Percentiles rank a stretch among this genome's conserved stretches.
phyloP scores from a whole-genome alignment of 1,284 basidiomycete species.

The Cryptococcus jaspeensis region DNA sequence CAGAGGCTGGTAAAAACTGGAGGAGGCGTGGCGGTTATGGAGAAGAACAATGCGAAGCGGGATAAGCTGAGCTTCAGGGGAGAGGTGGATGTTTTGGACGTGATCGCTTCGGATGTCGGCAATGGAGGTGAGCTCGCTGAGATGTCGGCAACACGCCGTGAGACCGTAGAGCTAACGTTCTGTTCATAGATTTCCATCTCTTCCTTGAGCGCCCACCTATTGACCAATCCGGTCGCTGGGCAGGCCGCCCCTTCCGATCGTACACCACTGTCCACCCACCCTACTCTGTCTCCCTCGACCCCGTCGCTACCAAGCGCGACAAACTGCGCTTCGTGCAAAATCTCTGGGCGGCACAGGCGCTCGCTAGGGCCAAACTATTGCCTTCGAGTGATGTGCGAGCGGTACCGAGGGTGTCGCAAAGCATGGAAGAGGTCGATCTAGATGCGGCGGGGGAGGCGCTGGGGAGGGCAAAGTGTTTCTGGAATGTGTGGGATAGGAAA shows the following conservation, averaged over 20 bases:
- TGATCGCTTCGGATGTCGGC: slow-evolving; percentile 81
- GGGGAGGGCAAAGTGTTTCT: slow-evolving; percentile 69
- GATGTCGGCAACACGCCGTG: not conserved
- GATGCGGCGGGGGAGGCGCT: slow-evolving; percentile 61
- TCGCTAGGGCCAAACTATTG: slow-evolving; percentile 62
- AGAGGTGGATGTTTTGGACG: slow-evolving; percentile 76
- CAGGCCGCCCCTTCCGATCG: slow-evolving; percentile 73
- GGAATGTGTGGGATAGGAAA: slow-evolving; percentile 76
- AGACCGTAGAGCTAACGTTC: not conserved
- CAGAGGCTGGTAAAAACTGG: slow-evolving; percentile 67
- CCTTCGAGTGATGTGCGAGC: slow-evolving; percentile 32
- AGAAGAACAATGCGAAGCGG: slow-evolving; percentile 58
- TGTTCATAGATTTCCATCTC: slow-evolving; percentile 70
- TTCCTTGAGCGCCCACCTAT: slow-evolving; percentile 75
- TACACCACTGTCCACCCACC: slow-evolving; percentile 72
- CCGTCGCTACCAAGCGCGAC: slow-evolving; percentile 61
- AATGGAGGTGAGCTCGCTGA: slow-evolving; percentile 64
- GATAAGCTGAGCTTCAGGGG: slow-evolving; percentile 83
- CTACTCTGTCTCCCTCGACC: slow-evolving; percentile 62
- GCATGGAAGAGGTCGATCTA: slow-evolving; percentile 65
- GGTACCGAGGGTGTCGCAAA: slow-evolving; percentile 61
- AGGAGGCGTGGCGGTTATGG: slow-evolving; percentile 47
- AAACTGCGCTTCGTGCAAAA: slow-evolving; percentile 83
- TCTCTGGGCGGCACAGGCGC: slow-evolving; percentile 78
- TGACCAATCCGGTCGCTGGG: slow-evolving; percentile 79